Evolutionary conservation across 768 basidiomycete species (phyloP).

Genomic region (Lactarius psammicola): DNA sequence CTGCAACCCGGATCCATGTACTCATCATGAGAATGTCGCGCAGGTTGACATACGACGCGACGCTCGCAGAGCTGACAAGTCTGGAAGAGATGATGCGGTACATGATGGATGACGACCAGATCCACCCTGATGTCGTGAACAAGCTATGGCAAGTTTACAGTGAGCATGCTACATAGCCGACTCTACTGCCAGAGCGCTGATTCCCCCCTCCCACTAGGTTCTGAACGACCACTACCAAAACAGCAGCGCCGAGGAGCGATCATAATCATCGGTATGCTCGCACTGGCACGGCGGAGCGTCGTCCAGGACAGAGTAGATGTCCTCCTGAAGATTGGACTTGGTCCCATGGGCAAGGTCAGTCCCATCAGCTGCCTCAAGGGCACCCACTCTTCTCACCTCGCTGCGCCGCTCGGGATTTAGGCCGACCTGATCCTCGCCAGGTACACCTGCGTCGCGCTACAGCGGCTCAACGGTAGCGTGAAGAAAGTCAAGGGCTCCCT

Average conservation of each 20-base stretch:
- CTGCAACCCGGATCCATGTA: not conserved
- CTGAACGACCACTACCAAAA: conserved; percentile 68
- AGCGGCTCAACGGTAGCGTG: conserved; percentile 87
- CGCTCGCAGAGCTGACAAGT: conserved; percentile 92
- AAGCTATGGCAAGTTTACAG: conserved; percentile 98
- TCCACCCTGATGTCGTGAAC: conserved; percentile 80
- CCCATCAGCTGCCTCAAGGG: not conserved
- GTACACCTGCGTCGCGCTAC: conserved; percentile 91
- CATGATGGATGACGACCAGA: conserved; percentile 87
- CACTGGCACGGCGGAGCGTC: conserved; percentile 73
- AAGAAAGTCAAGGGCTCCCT: conserved; percentile 98
- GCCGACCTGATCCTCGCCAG: conserved; percentile 84
- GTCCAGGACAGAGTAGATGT: conserved; percentile 82
- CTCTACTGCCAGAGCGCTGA: not conserved
- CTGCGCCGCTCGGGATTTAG: no score
- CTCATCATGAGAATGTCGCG: conserved; percentile 6
- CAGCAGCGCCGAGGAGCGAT: conserved; percentile 92
- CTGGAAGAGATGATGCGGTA: conserved; percentile 95
- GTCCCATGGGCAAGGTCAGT: conserved; percentile 74
- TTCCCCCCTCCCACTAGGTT: conserved; percentile 48
- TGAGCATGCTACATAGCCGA: conserved; percentile 41
- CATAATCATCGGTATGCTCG: conserved; percentile 96
- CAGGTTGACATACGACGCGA: conserved; percentile 89
- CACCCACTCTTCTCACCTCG: not conserved
- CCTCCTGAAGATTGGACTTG: conserved; percentile 84